A percentile compares a stretch with the other conserved stretches of the same genome.
Conservation (phyloP, 2,329 filamentous ascomycete genomes). For the Talaromyces funiculosus region DNA sequence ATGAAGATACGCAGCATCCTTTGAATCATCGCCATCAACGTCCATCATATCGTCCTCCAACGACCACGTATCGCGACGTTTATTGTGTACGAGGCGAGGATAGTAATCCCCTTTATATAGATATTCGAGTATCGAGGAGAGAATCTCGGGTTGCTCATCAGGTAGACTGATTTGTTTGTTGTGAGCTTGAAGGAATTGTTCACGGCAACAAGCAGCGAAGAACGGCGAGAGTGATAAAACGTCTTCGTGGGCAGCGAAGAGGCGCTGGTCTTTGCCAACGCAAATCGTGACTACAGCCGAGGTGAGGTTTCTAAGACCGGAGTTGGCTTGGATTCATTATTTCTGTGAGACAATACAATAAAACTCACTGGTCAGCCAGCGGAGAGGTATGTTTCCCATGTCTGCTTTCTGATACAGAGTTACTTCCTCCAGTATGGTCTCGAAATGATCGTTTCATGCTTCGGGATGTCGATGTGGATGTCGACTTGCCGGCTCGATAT, state of each 20-base stretch:
- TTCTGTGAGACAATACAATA: background rate
- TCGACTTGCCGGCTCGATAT: slow-evolving; percentile 39
- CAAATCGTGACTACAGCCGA: slow-evolving; percentile 80
- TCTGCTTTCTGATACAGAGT: slow-evolving; percentile 21
- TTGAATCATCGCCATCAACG: slow-evolving; percentile 55
- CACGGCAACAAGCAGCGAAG: slow-evolving; percentile 67
- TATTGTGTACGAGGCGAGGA: slow-evolving; percentile 80
- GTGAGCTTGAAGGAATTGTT: slow-evolving; percentile 63
- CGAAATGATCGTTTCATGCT: slow-evolving; percentile 29
- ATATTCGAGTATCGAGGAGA: slow-evolving; percentile 91
- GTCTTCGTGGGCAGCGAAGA: slow-evolving; percentile 94
- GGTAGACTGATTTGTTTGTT: slow-evolving; percentile 72
- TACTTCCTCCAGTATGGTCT: slow-evolving; percentile 24
- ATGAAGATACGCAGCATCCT: slow-evolving; percentile 73
- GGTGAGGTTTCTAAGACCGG: slow-evolving; percentile 44
- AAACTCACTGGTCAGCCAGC: slow-evolving; percentile 32
- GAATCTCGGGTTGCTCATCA: slow-evolving; percentile 76
- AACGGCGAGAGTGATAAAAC: slow-evolving; percentile 80
- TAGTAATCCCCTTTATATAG: slow-evolving; percentile 97
- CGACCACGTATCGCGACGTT: slow-evolving; percentile 79
- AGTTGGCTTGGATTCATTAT: background rate
- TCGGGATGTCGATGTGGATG: slow-evolving; percentile 20
- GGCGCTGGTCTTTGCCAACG: slow-evolving; percentile 74
- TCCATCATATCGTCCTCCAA: slow-evolving; percentile 67
- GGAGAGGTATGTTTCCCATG: slow-evolving; percentile 28